Evolutionary conservation across 2,329 filamentous ascomycete species (phyloP), one percentile per base, ranked within the genome.

Genomic region (Macrophomina tecta): DNA sequence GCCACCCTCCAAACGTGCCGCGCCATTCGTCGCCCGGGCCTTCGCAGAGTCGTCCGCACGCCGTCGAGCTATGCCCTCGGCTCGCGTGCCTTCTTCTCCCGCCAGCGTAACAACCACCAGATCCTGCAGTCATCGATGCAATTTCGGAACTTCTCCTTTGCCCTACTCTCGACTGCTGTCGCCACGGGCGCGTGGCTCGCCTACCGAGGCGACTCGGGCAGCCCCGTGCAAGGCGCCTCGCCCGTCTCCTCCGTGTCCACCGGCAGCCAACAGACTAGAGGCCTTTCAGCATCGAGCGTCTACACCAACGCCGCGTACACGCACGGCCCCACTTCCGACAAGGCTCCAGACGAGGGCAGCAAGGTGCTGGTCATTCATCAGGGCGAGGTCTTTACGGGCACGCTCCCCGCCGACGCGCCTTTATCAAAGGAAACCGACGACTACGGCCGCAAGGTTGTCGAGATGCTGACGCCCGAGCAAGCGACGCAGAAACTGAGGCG

Each of bases 381-480:
- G 74, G 93, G 97, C 76, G 90, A 96, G 78, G 87, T 99, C 60
- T 94, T 94, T 75, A 95, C 94, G 11, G 91, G 92, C 30, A 91
- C 92, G 8, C 90, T 97, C 69, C 89, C 93, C 18, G 92, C 91
- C 68, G 91, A 97, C 73, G 91, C 89, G 6, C 93, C 94, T 23
- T 88, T 99, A 68, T 91, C 91, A 53, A 99, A 99, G 82, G 87
- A 91, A 73, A 93, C 91, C 3, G 91, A 94, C 80, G 91, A 93
- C 76, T 91, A 91, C 77, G 93, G 93, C 36, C 88, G 90, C 70
- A 92, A 91, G 75, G 90, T 97, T 40, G 84, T 99, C 68, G 94
- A 97, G 83, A 99, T 99, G 94, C 84, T 99, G 79, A 96, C 92
- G 11, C 91, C 94, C 0, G 94, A 97, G 68, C 94, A 99, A 84